phyloP scores from a whole-genome alignment of 192 early-diverging fungal genomes.

The Pilaira anomala region DNA sequence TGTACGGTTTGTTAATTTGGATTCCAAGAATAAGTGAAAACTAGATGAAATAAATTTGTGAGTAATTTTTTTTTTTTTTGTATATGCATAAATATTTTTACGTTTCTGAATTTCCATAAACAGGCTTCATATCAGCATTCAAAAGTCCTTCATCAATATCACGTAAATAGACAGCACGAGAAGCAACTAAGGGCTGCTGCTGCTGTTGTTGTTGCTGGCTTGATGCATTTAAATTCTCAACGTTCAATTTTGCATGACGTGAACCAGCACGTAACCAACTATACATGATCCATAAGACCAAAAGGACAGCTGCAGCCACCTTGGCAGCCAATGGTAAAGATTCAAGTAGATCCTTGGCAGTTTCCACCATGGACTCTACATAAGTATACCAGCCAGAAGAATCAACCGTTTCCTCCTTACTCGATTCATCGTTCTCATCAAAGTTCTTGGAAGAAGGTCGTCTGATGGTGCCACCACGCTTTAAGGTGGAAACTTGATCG shows the following conservation, averaged over 20 bases:
- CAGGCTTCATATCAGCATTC: slow-evolving; percentile 9
- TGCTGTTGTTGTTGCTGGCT: no score
- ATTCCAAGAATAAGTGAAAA: slow-evolving; percentile 37
- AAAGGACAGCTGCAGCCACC: slow-evolving; percentile 3
- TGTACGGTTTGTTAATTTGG: neutral
- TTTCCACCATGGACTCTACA: neutral
- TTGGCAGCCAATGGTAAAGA: slow-evolving; percentile 53
- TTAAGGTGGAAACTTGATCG: neutral
- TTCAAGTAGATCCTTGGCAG: neutral
- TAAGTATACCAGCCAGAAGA: neutral
- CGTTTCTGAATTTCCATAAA: slow-evolving; percentile 15
- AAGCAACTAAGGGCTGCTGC: slow-evolving; percentile 12
- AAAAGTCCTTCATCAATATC: slow-evolving; percentile 47
- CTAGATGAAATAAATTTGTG: slow-evolving; percentile 1
- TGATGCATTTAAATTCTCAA: no score
- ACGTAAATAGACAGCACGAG: slow-evolving; percentile 46
- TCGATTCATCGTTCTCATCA: neutral
- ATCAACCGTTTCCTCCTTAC: neutral
- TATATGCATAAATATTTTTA: slow-evolving; percentile 11
- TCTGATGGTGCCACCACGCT: neutral
- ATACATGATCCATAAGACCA: slow-evolving; percentile 12
- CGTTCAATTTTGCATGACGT: neutral
- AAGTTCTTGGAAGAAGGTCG: neutral
- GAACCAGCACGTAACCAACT: slow-evolving; percentile 1
- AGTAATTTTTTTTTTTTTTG: no score